phyloP scores from a whole-genome alignment of 2,329 filamentous ascomycete species.

The Trichoderma sp. region DNA sequence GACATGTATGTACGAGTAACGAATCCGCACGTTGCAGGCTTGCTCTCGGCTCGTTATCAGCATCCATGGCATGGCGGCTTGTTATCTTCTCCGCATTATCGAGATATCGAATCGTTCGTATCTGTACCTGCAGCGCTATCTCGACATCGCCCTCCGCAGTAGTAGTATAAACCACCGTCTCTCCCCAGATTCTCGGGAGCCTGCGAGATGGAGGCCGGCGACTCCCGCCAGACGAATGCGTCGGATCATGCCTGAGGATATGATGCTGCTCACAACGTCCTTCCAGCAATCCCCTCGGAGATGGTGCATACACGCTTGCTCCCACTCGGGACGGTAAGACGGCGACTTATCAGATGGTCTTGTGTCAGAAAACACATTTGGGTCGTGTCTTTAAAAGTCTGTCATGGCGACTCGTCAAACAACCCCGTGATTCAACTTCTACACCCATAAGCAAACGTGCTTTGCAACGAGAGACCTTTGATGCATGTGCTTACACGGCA shows the following conservation, averaged over 20 bases:
- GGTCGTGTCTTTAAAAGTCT: neutral
- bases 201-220: conserved; percentile 14
- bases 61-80: neutral
- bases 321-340: neutral
- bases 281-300: neutral
- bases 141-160: neutral
- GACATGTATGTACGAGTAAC: neutral
- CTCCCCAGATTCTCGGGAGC: conserved; percentile 4
- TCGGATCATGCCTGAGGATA: neutral
- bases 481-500: neutral
- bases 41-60: neutral
- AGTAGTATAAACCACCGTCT: neutral
- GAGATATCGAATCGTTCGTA: neutral
- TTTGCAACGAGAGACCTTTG: neutral
- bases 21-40: neutral
- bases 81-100: neutral
- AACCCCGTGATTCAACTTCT: neutral
- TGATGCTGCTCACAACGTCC: neutral
- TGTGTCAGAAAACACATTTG: neutral
- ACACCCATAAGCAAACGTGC: neutral
- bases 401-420: neutral
- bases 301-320: neutral
- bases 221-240: neutral
- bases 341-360: neutral
- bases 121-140: conserved; percentile 3